Conservation (phyloP, 1,139 yeast genomes). For the Hansenula lynferdii region DNA sequence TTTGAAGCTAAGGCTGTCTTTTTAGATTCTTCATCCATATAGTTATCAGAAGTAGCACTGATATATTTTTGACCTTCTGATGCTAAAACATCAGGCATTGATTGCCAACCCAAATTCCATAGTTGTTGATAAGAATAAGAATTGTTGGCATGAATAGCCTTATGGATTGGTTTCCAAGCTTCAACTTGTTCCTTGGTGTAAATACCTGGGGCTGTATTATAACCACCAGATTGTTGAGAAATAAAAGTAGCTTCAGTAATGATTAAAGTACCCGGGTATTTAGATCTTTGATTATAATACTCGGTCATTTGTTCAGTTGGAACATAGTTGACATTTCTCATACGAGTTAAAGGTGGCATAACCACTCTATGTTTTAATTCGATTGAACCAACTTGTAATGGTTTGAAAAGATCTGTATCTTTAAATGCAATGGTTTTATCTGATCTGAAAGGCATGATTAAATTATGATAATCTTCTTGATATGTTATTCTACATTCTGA, state of each 20-base stretch:
- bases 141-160: conserved; percentile 46
- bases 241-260: conserved; percentile 36
- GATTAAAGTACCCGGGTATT: conserved; percentile 42
- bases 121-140: conserved; percentile 49
- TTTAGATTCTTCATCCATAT: conserved; percentile 24
- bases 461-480: too few relatives aligned
- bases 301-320: conserved; percentile 40
- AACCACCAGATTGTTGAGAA: conserved; percentile 21
- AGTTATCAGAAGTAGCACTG: conserved; percentile 20
- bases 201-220: conserved; percentile 46
- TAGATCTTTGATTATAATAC: conserved; percentile 50
- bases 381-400: conserved; percentile 36
- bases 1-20: conserved; percentile 12
- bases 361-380: conserved; percentile 33
- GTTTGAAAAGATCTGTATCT: conserved; percentile 34
- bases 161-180: conserved; percentile 46
- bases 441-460: too few relatives aligned
- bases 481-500: too few relatives aligned
- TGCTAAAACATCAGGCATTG: conserved; percentile 37
- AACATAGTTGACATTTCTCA: conserved; percentile 33
- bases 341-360: conserved; percentile 44
- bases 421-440: neutral
- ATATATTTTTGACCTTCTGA: conserved; percentile 8
- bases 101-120: conserved; percentile 57
- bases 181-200: conserved; percentile 40